A percentile compares a stretch with the other conserved stretches of the same genome.
These are phyloP conservation scores for Talaromyces liani DNA, from an alignment of 495 filamentous ascomycete genomes.

Conservation along the genomic window DNA sequence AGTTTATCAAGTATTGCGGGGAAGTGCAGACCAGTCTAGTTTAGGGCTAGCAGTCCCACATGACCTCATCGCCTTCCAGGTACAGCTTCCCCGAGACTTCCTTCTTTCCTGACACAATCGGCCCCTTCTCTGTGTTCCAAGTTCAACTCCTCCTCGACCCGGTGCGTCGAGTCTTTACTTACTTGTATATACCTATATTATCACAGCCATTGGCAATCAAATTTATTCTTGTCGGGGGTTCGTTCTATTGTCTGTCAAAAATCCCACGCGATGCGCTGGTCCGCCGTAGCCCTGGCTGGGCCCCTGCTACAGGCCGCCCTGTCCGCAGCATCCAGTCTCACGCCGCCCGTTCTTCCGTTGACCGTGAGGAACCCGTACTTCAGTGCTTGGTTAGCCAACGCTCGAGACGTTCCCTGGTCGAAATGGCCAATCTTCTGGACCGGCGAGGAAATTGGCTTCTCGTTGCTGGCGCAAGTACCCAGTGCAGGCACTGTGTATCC, in stretches of 20 bases:
- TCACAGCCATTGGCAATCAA: not conserved
- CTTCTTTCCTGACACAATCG: not conserved
- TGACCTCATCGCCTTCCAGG: conserved; percentile 5
- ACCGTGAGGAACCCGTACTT: conserved; percentile 89
- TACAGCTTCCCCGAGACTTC: not conserved
- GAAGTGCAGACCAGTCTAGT: not conserved
- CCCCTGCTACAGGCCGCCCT: conserved; percentile 29
- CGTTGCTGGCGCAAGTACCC: conserved; percentile 69
- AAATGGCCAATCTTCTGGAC: conserved; percentile 96
- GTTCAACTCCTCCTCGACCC: not conserved
- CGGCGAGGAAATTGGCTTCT: conserved; percentile 76
- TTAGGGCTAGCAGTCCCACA: not conserved
- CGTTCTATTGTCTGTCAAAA: not conserved
- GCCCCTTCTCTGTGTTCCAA: not conserved
- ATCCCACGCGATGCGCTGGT: conserved; percentile 24
- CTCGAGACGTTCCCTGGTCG: conserved; percentile 77
- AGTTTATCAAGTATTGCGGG: not conserved
- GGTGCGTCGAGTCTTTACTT: no score
- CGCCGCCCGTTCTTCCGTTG: conserved; percentile 78
- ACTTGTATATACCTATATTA: not conserved
- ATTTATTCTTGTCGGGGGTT: not conserved
- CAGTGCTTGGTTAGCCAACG: conserved; percentile 77
- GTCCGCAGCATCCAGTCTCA: conserved; percentile 40
- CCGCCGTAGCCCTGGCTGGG: conserved; percentile 25
- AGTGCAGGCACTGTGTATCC: conserved; percentile 70